Percentiles rank a stretch among this genome's conserved stretches.
phyloP scores from a whole-genome alignment of 768 basidiomycete species.

The Termitomyces bulborhizus region DNA sequence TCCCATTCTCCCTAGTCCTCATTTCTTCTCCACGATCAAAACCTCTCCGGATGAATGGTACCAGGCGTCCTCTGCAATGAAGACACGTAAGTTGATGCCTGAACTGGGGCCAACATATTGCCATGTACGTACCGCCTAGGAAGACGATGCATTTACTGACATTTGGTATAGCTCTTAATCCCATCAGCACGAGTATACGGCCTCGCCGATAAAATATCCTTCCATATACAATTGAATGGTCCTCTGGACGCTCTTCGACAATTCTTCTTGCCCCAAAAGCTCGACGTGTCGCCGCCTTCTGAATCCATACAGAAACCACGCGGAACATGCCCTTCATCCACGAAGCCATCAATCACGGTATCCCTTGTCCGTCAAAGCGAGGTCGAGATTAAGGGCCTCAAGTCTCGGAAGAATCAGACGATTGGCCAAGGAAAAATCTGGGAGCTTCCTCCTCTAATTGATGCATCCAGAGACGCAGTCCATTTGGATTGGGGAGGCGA shows the following conservation, averaged over 20 bases:
- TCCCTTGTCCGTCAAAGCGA: conserved; percentile 48
- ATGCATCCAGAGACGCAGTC: conserved; percentile 14
- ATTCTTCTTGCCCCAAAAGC: conserved; percentile 28
- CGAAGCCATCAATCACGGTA: conserved; percentile 32
- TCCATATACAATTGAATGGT: conserved; percentile 60
- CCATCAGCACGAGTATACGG: conserved; percentile 55
- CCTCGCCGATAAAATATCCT: conserved; percentile 50
- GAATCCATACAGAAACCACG: conserved; percentile 8
- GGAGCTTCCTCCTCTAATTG: conserved; percentile 34
- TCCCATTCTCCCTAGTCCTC: conserved; percentile 40
- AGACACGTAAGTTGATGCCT: conserved; percentile 24
- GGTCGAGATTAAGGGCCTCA: conserved; percentile 27
- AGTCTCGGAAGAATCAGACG: conserved; percentile 29
- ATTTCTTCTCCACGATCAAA: conserved; percentile 56
- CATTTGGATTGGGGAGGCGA: conserved; percentile 62
- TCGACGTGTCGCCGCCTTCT: conserved; percentile 12
- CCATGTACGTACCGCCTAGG: conserved; percentile 34
- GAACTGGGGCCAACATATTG: conserved; percentile 35
- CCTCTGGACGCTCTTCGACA: conserved; percentile 36
- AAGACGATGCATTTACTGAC: neutral
- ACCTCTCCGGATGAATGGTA: conserved; percentile 62
- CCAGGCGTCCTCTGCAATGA: conserved; percentile 39
- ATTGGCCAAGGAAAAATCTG: conserved; percentile 45
- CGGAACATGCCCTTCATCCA: conserved; percentile 6
- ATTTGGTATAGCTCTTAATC: conserved; percentile 25